A percentile compares a stretch with the other conserved stretches of the same genome.
phyloP scores from a whole-genome alignment of 2,329 filamentous ascomycete species.

The Tolypocladium cylindrosporum region DNA sequence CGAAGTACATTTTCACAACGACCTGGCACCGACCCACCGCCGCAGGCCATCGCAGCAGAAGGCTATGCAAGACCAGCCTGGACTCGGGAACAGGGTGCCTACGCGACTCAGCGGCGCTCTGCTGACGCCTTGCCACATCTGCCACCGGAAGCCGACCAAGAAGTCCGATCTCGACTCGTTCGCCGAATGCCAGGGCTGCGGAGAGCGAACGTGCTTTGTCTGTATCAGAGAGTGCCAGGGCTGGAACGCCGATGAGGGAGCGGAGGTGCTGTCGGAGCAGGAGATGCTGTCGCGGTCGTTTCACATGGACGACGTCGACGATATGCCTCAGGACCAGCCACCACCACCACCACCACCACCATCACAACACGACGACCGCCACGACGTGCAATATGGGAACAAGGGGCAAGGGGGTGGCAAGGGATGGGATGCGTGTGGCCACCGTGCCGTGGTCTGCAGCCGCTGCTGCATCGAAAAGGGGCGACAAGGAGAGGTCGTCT shows the following conservation, averaged over 20 bases:
- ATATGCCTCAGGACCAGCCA: slow-evolving; percentile 5
- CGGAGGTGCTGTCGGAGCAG: slow-evolving; percentile 17
- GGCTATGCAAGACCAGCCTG: slow-evolving; percentile 10
- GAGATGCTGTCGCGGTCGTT: slow-evolving; percentile 33
- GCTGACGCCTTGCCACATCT: slow-evolving; percentile 55
- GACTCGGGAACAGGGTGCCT: slow-evolving; percentile 3
- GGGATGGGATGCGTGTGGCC: slow-evolving; percentile 32
- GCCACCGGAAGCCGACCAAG: slow-evolving; percentile 53
- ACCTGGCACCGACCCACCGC: slow-evolving; percentile 9
- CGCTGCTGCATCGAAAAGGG: slow-evolving; percentile 59
- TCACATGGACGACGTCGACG: slow-evolving; percentile 39
- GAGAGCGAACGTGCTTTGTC: slow-evolving; percentile 55
- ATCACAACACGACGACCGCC: slow-evolving; percentile 1
- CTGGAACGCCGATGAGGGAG: slow-evolving; percentile 20
- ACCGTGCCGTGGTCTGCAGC: slow-evolving; percentile 51
- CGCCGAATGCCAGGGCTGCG: slow-evolving; percentile 53
- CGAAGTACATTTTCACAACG: slow-evolving; percentile 10
- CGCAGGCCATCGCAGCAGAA: slow-evolving; percentile 15
- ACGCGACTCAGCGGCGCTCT: slow-evolving; percentile 10
- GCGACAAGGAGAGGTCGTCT: slow-evolving; percentile 54
- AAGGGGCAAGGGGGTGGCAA: slow-evolving; percentile 4
- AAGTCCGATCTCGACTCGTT: slow-evolving; percentile 58
- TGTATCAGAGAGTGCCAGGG: slow-evolving; percentile 55
- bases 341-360: not conserved
- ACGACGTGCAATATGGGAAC: not conserved